These are phyloP conservation scores for Chlamydomonas eustigma DNA, from an alignment of 139 green algal species.

Conservation along the genomic window DNA sequence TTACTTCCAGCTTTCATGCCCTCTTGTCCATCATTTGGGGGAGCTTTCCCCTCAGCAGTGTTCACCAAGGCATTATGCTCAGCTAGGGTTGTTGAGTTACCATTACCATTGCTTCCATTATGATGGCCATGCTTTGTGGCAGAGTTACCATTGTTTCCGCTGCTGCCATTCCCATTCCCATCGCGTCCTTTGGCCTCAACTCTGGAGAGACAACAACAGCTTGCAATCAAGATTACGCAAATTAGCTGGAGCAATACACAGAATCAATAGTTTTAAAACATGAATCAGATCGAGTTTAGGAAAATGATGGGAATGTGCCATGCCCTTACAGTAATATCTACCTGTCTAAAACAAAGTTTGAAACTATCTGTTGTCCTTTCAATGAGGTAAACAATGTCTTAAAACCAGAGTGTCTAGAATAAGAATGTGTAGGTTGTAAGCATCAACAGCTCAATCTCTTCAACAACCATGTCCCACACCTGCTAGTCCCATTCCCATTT, in stretches of 20 bases:
- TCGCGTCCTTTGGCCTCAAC: constrained; percentile 19
- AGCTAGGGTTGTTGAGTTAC: constrained; percentile 27
- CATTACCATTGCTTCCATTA: constrained; percentile 38
- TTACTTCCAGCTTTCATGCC: too few species aligned
- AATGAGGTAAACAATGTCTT: too few species aligned
- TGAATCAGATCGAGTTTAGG: too few species aligned
- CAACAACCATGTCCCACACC: constrained; percentile 3
- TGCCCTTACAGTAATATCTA: too few species aligned
- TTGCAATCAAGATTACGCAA: too few species aligned
- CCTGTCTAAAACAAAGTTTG: too few species aligned
- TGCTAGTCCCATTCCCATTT: constrained; percentile 21
- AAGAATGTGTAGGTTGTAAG: background rate
- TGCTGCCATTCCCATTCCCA: constrained; percentile 8
- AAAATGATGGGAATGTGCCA: too few species aligned
- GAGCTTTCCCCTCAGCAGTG: constrained; percentile 43
- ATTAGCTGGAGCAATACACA: too few species aligned
- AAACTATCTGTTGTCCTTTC: too few species aligned
- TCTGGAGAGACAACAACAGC: too few species aligned
- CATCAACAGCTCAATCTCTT: constrained; percentile 2
- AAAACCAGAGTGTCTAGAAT: too few species aligned
- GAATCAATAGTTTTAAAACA: too few species aligned
- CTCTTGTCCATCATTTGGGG: constrained; percentile 17
- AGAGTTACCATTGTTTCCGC: constrained; percentile 32
- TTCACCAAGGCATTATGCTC: constrained; percentile 38
- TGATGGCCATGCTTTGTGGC: constrained; percentile 25